Conservation (phyloP, 2,329 filamentous ascomycete species). For the Byssothecium circinans region DNA sequence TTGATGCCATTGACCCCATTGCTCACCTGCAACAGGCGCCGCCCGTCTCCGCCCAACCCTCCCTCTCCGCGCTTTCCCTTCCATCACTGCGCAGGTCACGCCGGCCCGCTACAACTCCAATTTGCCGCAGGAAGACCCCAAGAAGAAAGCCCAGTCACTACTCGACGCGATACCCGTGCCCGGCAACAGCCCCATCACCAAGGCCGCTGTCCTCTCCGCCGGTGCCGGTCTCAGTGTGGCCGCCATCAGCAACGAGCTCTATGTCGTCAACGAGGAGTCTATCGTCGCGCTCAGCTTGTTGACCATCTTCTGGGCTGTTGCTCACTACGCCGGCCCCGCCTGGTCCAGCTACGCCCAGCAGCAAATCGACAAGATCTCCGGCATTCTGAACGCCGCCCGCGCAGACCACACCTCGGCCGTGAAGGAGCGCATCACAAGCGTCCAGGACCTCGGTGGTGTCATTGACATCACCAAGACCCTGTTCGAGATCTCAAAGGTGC, state of each 20-base stretch:
- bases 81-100: slow-evolving; percentile 69
- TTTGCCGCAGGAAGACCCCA: slow-evolving; percentile 83
- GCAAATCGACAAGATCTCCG: slow-evolving; percentile 90
- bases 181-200: slow-evolving; percentile 88
- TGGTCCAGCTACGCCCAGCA: slow-evolving; percentile 91
- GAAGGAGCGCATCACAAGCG: slow-evolving; percentile 89
- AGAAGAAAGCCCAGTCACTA: slow-evolving; percentile 96
- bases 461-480: slow-evolving; percentile 96
- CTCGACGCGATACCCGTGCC: slow-evolving; percentile 90
- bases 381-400: slow-evolving; percentile 91
- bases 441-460: slow-evolving; percentile 91
- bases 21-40: slow-evolving; percentile 66
- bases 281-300: slow-evolving; percentile 91
- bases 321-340: slow-evolving; percentile 88
- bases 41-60: slow-evolving; percentile 79
- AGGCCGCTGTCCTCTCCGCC: slow-evolving; percentile 95
- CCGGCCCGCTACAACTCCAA: slow-evolving; percentile 72
- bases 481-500: slow-evolving; percentile 97
- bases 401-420: slow-evolving; percentile 94
- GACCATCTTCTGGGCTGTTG: slow-evolving; percentile 87
- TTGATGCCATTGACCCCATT: slow-evolving; percentile 46
- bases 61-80: slow-evolving; percentile 73
- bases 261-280: slow-evolving; percentile 98
- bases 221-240: slow-evolving; percentile 88
- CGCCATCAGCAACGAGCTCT: slow-evolving; percentile 99